Base-by-base conservation (phyloP, 768 basidiomycete species). In the Phylloporus sp. region DNA sequence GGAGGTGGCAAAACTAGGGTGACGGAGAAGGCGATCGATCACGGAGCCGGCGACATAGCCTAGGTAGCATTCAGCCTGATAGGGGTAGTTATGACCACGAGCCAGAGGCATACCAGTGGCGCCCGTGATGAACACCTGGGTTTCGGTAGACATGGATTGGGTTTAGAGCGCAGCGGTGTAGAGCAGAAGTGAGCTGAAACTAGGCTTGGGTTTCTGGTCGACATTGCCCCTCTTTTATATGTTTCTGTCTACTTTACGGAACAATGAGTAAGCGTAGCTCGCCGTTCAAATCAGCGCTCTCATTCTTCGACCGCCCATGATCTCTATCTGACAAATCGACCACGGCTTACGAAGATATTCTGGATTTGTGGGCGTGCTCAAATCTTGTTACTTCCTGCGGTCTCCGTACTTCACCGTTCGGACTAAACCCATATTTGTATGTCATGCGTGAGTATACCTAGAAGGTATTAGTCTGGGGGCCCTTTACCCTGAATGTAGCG, bases 31-130 rank as follows among this genome's bases (percentile, higher is more conserved):
- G 24, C 59, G 68, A 22, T 59, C 43, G n/a, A 73, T 43, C 16
- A 67, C 62, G 5, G 61, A 62, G 16, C 73, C 72, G 8, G 59
- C 68, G 38, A 74, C 43, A 46, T 71, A 73, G 23, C 72, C 73
- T 70, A 23, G 15, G 16, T 24, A 15, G 7, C 4, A 2, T 8
- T 57, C 12, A 52, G n/a, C n/a, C n/a, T n/a, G 45, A 48, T 36
- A 49, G 40, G 50, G 35, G 47, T 28, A 29, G 42, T 8, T 9
- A 6, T 6, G 8, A 34, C 20, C 11, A 43, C 23, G 22, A 31
- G n/a, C 2, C 4, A 4, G 31, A 20, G 26, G 49, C 54, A 22
- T 45, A 53, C 63, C 60, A 3, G 62, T 63, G 13, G 56, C 62
- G 23, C 61, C 61, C 2, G 59, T 61, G 27, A 63, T 23, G 28